Evolutionary conservation across 2,329 filamentous ascomycete genomes (phyloP).

Genomic region (Epichloe scottii): DNA sequence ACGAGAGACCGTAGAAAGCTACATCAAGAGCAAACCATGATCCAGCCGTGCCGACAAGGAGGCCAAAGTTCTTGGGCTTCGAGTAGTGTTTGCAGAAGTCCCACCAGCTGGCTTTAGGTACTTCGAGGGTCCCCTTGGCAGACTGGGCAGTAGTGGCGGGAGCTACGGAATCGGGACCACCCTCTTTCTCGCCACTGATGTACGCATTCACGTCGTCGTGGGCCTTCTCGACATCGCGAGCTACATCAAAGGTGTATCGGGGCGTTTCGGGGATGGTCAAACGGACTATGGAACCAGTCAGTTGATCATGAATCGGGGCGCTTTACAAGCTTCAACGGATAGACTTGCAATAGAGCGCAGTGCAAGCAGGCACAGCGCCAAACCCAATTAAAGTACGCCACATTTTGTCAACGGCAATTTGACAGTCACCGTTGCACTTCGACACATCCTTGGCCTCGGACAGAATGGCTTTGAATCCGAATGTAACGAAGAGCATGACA

Average conservation of each 20-base stretch:
- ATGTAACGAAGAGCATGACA: conserved; percentile 61
- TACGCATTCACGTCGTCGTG: conserved; percentile 65
- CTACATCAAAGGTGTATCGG: conserved; percentile 76
- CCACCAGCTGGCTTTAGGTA: conserved; percentile 56
- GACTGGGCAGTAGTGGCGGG: conserved; percentile 46
- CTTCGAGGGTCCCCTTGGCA: conserved; percentile 40
- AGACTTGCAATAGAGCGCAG: conserved; percentile 58
- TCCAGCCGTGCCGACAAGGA: conserved; percentile 66
- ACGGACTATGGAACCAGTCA: conserved; percentile 28
- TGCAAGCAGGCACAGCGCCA: conserved; percentile 65
- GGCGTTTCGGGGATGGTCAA: conserved; percentile 81
- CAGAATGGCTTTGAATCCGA: conserved; percentile 56
- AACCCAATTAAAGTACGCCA: conserved; percentile 74
- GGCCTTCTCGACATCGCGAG: conserved; percentile 61
- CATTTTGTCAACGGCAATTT: conserved; percentile 62
- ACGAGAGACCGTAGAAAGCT: conserved; percentile 54
- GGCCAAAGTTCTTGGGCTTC: conserved; percentile 57
- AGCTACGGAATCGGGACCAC: conserved; percentile 51
- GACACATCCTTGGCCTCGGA: conserved; percentile 34
- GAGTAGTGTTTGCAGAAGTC: conserved; percentile 64
- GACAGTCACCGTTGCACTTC: conserved; percentile 35
- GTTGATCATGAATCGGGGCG: neutral
- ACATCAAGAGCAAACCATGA: conserved; percentile 68
- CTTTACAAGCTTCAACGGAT: neutral
- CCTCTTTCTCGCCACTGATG: conserved; percentile 49